Evolutionary conservation across 2,329 filamentous ascomycete species (phyloP), one percentile per base, ranked within the genome.

Genomic region (Fusarium buharicum): DNA sequence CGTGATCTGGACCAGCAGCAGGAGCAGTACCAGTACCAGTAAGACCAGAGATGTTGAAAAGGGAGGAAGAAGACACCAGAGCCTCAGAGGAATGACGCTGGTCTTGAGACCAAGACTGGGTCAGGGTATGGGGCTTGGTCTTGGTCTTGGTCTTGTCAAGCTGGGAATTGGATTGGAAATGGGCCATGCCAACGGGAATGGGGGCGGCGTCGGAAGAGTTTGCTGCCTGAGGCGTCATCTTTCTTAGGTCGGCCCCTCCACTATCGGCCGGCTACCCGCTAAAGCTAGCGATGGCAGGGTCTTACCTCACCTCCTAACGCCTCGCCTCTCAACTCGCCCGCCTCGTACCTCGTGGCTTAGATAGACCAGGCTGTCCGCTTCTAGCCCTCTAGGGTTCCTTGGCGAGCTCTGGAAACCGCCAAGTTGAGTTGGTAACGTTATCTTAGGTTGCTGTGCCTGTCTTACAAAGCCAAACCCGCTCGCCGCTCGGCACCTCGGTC

Each of bases 151-250:
- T 48, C 28, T 48, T 16, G 33, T 56, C 40, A 37, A 53, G 33
- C 39, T 66, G 67, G 62, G 56, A 67, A 59, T 65, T 59, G 59
- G 66, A 68, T 49, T 64, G 65, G 63, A 65, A 68, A 68, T 68
- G 66, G 65, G 50, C 58, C 59, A 55, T 64, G 65, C 47, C 58
- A 56, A 53, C 62, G 58, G 59, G 56, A 50, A 64, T 66, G 59
- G 55, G 68, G 56, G 47, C 54, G 59, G 44, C 50, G 43, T 40
- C 45, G 47, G 60, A 50, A 44, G 22, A 36, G 27, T 6, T 47
- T 52, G 49, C 16, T 62, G 64, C 64, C 64, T 67, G 56, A 67
- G 64, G 64, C 64, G 56, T 36, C 3, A 53, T 18, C 37, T 30
- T 38, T 8, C 8, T 6, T 24, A 24, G 22, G 22, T 48, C 27